Conservation (phyloP, 441 rosid species). For the Pelargonium australe region DNA sequence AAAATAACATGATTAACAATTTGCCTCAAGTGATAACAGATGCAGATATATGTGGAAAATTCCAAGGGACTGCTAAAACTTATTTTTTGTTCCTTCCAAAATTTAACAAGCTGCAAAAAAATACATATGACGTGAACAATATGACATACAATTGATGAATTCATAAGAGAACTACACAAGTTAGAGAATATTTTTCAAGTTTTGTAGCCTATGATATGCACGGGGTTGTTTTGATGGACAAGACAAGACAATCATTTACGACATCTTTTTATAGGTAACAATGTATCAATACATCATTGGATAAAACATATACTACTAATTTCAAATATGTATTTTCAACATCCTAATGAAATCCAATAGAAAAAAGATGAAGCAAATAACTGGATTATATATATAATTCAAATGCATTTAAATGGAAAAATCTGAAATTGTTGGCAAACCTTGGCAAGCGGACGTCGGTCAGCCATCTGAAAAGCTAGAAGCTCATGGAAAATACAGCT, state of each 20-base stretch:
- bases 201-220: not conserved
- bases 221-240: not conserved
- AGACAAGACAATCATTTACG: not conserved
- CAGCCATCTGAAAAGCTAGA: slow-evolving; percentile 90
- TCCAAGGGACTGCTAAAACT: slow-evolving; percentile 1
- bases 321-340: too few species aligned
- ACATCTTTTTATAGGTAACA: not conserved
- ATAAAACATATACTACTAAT: not conserved
- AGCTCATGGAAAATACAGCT: slow-evolving; percentile 93
- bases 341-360: too few species aligned
- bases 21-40: slow-evolving; percentile 7
- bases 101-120: not conserved
- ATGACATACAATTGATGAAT: not conserved
- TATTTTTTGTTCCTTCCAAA: not conserved
- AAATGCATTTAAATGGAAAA: not conserved
- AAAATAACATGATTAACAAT: slow-evolving; percentile 14
- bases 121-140: not conserved
- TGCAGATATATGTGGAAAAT: not conserved
- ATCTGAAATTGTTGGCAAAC: slow-evolving; percentile 31
- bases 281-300: not conserved
- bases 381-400: not conserved
- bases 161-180: not conserved
- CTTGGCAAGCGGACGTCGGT: slow-evolving; percentile 62
- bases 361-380: not conserved
- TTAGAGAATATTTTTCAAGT: not conserved